phyloP scores from a whole-genome alignment of 2,329 filamentous ascomycete species.

The Aspergillus sergii region DNA sequence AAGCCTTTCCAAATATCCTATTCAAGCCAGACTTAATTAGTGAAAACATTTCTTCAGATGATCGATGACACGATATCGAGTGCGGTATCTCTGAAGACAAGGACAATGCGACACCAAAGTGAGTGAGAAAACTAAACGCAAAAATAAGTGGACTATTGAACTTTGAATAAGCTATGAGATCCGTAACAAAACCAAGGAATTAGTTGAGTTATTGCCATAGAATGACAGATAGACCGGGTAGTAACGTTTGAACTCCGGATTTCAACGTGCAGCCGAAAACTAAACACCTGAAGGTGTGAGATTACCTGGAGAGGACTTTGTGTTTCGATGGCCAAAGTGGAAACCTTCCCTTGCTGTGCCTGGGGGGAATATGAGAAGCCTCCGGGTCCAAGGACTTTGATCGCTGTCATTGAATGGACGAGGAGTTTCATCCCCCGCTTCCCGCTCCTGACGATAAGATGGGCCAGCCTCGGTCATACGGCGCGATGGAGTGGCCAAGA shows the following conservation, averaged over 20 bases:
- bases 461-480: neutral
- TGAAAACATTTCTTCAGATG: neutral
- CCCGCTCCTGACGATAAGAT: neutral
- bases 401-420: constrained; percentile 4
- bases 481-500: neutral
- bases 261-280: neutral
- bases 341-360: constrained; percentile 6
- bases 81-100: neutral
- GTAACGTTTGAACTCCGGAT: neutral
- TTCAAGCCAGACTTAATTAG: neutral
- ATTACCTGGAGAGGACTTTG: constrained; percentile 26
- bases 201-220: neutral
- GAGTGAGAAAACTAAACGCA: neutral
- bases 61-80: neutral
- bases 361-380: constrained; percentile 12
- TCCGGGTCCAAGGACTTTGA: constrained; percentile 16
- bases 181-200: neutral
- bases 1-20: neutral
- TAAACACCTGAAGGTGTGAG: constrained; percentile 4
- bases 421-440: neutral
- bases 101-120: neutral
- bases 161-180: neutral
- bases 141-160: neutral
- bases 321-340: constrained; percentile 22
- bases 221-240: neutral